phyloP scores from a whole-genome alignment of 108 stramenopile species.

The Nitzschia sp. region DNA sequence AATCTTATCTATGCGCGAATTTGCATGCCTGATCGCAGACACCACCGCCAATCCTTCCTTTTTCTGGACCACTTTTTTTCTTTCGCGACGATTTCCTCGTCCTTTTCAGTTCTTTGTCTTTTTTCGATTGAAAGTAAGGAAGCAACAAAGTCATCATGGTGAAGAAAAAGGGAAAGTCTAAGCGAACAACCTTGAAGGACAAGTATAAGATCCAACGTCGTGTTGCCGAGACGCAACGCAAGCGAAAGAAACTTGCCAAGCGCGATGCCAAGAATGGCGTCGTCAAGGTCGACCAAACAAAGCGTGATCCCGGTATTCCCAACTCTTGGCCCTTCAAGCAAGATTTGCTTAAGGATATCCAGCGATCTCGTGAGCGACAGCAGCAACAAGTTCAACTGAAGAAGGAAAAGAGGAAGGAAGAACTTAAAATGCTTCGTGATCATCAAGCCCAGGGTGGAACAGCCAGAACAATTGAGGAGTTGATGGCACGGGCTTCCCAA shows the following conservation, averaged over 20 bases:
- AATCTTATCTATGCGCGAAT: background rate
- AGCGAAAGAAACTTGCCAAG: conserved; percentile 88
- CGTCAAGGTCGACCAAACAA: conserved; percentile 62
- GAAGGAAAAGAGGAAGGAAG: conserved; percentile 65
- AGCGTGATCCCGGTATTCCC: conserved; percentile 98
- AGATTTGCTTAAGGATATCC: conserved; percentile 88
- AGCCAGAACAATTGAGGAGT: conserved; percentile 48
- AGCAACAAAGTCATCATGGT: conserved; percentile 69
- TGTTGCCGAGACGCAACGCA: conserved; percentile 92
- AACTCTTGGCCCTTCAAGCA: conserved; percentile 99
- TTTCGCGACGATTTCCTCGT: too few species aligned
- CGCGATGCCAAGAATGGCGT: conserved; percentile 71
- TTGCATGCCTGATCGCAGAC: background rate
- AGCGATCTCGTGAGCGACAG: conserved; percentile 71
- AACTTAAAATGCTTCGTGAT: conserved; percentile 37
- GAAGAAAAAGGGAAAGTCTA: conserved; percentile 97
- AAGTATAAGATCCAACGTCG: conserved; percentile 95
- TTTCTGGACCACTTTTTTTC: background rate
- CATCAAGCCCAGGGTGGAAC: conserved; percentile 53
- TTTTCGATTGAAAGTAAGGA: too few species aligned
- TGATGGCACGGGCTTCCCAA: conserved; percentile 52
- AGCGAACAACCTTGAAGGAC: conserved; percentile 95
- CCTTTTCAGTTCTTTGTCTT: too few species aligned
- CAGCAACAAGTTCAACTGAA: conserved; percentile 67
- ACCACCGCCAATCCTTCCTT: conserved; percentile 21